These are phyloP conservation scores for Thraustotheca clavata DNA, from an alignment of 352 stramenopile species.

Conservation along the genomic window DNA sequence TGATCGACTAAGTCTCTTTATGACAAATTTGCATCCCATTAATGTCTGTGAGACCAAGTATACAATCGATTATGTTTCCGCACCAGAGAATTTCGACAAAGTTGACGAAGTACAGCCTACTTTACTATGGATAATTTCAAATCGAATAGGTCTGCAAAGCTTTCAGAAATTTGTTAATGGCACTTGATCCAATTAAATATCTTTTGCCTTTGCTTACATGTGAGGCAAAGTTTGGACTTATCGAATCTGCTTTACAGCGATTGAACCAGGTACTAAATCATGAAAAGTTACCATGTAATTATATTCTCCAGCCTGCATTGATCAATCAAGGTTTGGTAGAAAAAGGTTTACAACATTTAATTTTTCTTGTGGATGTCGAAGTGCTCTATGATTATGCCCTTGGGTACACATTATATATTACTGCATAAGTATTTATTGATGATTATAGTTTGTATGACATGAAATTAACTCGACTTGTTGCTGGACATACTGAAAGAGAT, in stretches of 20 bases:
- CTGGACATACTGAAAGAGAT: conserved; percentile 53
- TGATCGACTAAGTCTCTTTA: conserved; percentile 62
- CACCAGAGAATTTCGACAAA: conserved; percentile 16
- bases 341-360: conserved; percentile 60
- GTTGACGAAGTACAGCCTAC: not conserved
- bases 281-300: not conserved
- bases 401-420: conserved; percentile 18
- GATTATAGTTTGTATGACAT: conserved; percentile 43
- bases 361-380: conserved; percentile 63
- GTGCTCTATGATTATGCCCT: conserved; percentile 54
- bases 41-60: conserved; percentile 73
- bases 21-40: conserved; percentile 60
- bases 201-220: conserved; percentile 57
- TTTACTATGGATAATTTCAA: conserved; percentile 23
- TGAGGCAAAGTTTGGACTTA: conserved; percentile 23
- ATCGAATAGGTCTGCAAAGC: conserved; percentile 48
- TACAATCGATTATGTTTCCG: conserved; percentile 28
- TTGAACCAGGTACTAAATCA: not conserved
- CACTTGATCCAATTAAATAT: conserved; percentile 32
- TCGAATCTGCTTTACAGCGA: conserved; percentile 1
- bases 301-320: not conserved
- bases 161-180: conserved; percentile 31
- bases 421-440: not conserved
- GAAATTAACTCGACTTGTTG: conserved; percentile 46
- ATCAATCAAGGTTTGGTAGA: conserved; percentile 25